Evolutionary conservation across 1,284 basidiomycete species (phyloP), one percentile per base, ranked within the genome.

Genomic region (Tylopilus sp.): DNA sequence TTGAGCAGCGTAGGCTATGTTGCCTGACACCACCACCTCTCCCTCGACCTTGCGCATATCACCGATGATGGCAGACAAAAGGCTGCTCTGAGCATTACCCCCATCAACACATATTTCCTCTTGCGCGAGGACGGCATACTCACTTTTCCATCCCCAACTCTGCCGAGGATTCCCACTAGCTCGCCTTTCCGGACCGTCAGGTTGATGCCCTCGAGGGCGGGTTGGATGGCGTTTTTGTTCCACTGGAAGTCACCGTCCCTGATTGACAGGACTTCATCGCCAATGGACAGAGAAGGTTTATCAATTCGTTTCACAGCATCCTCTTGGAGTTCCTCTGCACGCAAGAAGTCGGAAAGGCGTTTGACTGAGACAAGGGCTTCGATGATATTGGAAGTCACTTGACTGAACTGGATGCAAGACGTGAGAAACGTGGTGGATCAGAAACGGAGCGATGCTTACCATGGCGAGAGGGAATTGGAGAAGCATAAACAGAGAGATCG

Each of bases 131-230:
- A 31, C 14, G n/a, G 26, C 7, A 47, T 1, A 54, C 72, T 57
- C 57, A 86, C 82, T 78, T 97, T 98, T 50, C 94, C 94, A 44
- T 85, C 81, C n/a, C 94, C 94, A 28, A 97, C 94, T 29, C 88
- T 82, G 10, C 94, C 94, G 14, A 96, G 77, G 4, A 97, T 73
- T 10, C 88, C 91, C 0, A 94, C 72, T 2, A 98, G 71, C 60
- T 96, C 89, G n/a, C 93, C 93, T 65, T 91, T 93, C 41, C 77
- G 80, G 9, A 92, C 81, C 0, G 74, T 77, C 12, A 96, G 59
- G 59, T 85, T 81, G 57, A 97, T 86, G 50, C 83, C 83, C 59
- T 91, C 83, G 8, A 96, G 75, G 0, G 83, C 85, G 0, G 91
- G 81, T 44, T 78, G 74, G 17, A 70, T 62, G 1, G 72, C 70